These are phyloP conservation scores for Isatis lusitanica DNA, from an alignment of 441 rosid species.

Conservation along the genomic window DNA sequence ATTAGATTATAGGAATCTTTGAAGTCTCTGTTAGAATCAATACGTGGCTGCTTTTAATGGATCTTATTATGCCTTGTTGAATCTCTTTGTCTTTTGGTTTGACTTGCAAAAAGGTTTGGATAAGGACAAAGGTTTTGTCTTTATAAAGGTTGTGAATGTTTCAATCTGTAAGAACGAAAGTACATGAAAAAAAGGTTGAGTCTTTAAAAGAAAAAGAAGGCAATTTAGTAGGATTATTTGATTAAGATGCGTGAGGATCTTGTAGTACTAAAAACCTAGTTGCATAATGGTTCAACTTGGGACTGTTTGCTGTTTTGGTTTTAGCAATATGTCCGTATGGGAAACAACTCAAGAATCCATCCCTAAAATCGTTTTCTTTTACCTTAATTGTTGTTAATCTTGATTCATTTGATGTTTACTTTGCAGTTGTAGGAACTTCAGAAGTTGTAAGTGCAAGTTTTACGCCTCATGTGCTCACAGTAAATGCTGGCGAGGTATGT, in stretches of 20 bases:
- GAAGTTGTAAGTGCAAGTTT: constrained; percentile 71
- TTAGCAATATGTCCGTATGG: not conserved
- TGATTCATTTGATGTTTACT: constrained; percentile 9
- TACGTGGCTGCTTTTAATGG: constrained; percentile 8
- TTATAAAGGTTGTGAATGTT: constrained; percentile 11
- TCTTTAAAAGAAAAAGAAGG: not conserved
- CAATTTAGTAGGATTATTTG: not conserved
- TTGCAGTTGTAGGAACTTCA: constrained; percentile 38
- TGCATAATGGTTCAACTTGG: constrained; percentile 9
- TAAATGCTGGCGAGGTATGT: constrained; percentile 87
- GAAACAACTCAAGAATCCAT: not conserved
- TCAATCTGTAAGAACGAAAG: not conserved
- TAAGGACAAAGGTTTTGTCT: constrained; percentile 27
- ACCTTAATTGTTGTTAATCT: not conserved
- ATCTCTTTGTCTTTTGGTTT: constrained; percentile 25
- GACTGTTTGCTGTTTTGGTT: constrained; percentile 11
- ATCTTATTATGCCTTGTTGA: constrained; percentile 17
- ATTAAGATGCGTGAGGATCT: not conserved
- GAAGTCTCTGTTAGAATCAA: constrained; percentile 1
- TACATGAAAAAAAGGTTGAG: not conserved
- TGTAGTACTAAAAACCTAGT: not conserved
- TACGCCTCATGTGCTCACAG: constrained; percentile 85
- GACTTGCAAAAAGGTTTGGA: constrained; percentile 21
- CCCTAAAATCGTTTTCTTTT: not conserved
- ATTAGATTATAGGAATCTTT: not conserved